Percentiles rank a stretch among this genome's conserved stretches.
Evolutionary conservation across 1,284 basidiomycete genomes (phyloP).

Genomic region (Porphyrellus sp.): DNA sequence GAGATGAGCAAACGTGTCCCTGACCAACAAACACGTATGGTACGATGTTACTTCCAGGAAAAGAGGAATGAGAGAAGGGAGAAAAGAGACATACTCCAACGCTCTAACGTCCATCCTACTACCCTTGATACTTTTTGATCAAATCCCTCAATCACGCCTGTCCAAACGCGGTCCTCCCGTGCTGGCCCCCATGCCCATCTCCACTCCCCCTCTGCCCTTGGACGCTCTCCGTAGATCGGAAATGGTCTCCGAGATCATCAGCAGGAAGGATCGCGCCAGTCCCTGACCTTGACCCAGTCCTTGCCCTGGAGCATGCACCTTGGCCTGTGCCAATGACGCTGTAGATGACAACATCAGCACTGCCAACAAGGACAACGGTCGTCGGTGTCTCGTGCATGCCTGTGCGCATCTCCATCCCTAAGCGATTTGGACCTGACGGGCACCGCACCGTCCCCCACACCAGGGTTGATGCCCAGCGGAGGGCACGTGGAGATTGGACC

Average conservation of each 20-base stretch:
- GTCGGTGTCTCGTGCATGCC: too few species aligned
- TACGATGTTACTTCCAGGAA: too few species aligned
- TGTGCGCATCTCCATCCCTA: too few species aligned
- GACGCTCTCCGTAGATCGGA: conserved; percentile 17
- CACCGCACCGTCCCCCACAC: too few species aligned
- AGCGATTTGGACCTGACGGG: too few species aligned
- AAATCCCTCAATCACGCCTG: conserved; percentile 71
- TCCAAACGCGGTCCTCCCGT: conserved; percentile 55
- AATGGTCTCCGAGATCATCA: conserved; percentile 38
- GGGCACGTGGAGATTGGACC: too few species aligned
- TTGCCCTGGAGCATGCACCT: conserved; percentile 21
- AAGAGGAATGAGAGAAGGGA: not conserved
- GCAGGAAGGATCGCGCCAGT: conserved; percentile 19
- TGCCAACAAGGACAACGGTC: conserved; percentile 67
- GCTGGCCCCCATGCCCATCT: conserved; percentile 15
- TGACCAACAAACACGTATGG: not conserved
- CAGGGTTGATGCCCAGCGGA: too few species aligned
- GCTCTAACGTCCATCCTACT: too few species aligned
- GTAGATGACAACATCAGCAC: conserved; percentile 68
- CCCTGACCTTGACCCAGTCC: conserved; percentile 14
- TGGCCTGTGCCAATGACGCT: conserved; percentile 62
- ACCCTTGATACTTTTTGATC: conserved; percentile 73
- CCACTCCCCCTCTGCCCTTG: conserved; percentile 16
- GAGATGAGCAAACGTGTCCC: not conserved
- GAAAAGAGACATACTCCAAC: not conserved